Percentiles rank a stretch among this genome's conserved stretches.
These are phyloP conservation scores for Quercus glauca DNA, from an alignment of 306 rosid species.

Conservation along the genomic window DNA sequence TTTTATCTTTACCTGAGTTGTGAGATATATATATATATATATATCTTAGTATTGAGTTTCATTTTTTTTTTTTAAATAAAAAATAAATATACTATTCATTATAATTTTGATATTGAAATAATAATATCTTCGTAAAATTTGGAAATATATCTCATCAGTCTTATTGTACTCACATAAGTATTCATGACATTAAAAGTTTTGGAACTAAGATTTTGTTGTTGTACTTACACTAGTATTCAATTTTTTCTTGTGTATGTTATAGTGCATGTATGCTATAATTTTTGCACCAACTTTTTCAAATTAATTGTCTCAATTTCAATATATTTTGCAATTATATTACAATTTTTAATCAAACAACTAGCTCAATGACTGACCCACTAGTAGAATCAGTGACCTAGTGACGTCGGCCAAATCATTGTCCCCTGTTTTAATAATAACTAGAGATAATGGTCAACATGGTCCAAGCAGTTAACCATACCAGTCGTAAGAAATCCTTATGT, in stretches of 20 bases:
- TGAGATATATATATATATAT: neutral
- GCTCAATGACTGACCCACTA: neutral
- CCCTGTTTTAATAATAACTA: neutral
- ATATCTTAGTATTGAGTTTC: neutral
- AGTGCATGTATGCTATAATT: neutral
- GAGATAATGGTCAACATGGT: constrained; percentile 1
- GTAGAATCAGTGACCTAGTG: neutral
- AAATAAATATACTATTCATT: neutral
- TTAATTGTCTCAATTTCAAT: neutral
- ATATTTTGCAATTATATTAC: neutral
- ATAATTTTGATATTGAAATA: neutral
- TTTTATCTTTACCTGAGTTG: neutral
- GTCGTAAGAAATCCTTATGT: constrained; percentile 49
- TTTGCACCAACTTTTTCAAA: neutral
- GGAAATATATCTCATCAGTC: too few species aligned
- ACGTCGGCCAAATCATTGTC: neutral
- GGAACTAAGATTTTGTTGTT: too few species aligned
- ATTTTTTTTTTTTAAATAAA: neutral
- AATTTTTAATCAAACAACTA: neutral
- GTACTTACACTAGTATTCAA: neutral
- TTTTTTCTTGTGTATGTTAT: neutral
- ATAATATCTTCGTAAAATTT: neutral
- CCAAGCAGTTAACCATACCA: constrained; percentile 32
- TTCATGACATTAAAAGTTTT: neutral
- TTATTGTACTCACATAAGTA: neutral